Conservation (phyloP, 2,329 filamentous ascomycete species). For the Paecilomyces dactylethromorphus region DNA sequence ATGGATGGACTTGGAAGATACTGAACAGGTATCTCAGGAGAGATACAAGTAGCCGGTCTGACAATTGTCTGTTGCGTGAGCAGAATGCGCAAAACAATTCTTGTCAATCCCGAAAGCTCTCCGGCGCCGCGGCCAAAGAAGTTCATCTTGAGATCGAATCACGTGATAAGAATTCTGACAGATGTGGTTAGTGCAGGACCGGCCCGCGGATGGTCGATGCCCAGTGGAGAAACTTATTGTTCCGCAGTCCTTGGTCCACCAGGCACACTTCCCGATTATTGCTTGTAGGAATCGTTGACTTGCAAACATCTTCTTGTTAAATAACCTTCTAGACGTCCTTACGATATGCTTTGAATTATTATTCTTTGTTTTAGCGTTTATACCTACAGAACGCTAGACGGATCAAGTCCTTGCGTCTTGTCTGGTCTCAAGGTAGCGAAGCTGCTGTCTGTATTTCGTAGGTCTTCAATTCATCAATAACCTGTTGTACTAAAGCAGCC, state of each 20-base stretch:
- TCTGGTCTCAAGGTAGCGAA: no score
- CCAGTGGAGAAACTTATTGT: not conserved
- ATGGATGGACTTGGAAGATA: not conserved
- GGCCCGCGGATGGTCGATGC: not conserved
- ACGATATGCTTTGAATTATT: no score
- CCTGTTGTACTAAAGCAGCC: not conserved
- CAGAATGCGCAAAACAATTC: not conserved
- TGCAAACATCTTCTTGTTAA: no score
- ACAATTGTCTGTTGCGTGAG: not conserved
- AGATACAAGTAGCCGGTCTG: not conserved
- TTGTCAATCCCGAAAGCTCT: not conserved
- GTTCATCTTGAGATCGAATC: not conserved
- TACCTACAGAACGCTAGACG: no score
- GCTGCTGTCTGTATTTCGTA: not conserved
- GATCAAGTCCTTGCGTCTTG: no score
- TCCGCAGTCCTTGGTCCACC: not conserved
- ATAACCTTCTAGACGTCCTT: no score
- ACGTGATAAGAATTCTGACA: not conserved
- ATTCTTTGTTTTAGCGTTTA: no score
- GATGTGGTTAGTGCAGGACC: not conserved
- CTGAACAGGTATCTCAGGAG: not conserved
- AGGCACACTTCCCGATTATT: not conserved
- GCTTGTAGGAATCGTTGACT: not conserved
- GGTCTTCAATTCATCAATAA: not conserved
- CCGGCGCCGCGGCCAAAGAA: not conserved